Base-by-base conservation (phyloP, 2,329 filamentous ascomycete species). In the Penicillium griseofulvum region DNA sequence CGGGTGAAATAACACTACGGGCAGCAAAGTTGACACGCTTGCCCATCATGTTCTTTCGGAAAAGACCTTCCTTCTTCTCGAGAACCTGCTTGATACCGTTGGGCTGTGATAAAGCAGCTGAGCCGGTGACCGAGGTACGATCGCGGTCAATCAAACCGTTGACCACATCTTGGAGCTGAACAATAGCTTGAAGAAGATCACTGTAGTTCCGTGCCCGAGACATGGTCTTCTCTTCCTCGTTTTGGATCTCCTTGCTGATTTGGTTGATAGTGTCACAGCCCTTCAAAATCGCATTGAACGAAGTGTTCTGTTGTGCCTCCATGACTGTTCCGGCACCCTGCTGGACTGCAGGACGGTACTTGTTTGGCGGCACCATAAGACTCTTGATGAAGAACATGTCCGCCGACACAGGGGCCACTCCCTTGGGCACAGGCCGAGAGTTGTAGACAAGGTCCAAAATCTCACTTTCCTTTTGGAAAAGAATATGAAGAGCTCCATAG, bases 41-140 rank as follows among this genome's bases (percentile, higher is more conserved):
- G 58, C 94, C 94, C 94, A 99, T 99, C 94, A 99, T 97, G 76
- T 99, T 97, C 80, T 96, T 97, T 66, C 94, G 84, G 80, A 99
- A 99, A 29, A 99, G 81, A 62, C 94, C 94, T 70, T 99, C 95
- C 76, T 99, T 99, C 81, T 99, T 99, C 76, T 99, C 94, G 28
- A 99, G 82, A 70, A 92, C 89, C 71, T 99, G 94, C 77, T 99
- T 99, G 77, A 99, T 96, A 65, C 95, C 94, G 60, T 96, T 92
- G 58, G 95, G 90, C 50, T 90, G 88, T 53, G 87, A 83, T 67
- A 88, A 87, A 14, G 87, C 90, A 28, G 91, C 90, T 17, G 85
- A 81, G 49, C 91, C 91, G 61, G 89, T 87, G 4, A 91, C 81
- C 2, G 91, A 90, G 66, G 94, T 96, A 59, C 92, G 87, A 67